Base-by-base conservation (phyloP, 345 rosid species). In the Syzygium grande region DNA sequence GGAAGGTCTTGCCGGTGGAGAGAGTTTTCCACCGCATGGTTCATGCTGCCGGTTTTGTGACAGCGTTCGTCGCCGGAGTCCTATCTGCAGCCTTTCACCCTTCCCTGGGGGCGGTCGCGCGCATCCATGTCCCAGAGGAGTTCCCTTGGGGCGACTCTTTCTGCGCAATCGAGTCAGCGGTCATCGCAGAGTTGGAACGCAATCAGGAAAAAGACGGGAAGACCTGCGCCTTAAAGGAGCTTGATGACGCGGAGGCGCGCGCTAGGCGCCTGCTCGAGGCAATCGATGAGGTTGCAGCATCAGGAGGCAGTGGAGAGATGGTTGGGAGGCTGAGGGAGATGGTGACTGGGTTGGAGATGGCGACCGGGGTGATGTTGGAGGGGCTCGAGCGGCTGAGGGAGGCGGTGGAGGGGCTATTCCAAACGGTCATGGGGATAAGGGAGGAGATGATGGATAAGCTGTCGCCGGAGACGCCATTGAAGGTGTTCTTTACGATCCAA, bases 341-440 rank as follows among this genome's bases (percentile, higher is more conserved):
- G 38, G 77, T 19, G 16, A 30, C 15, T 30, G 0, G 19, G 77
- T 14, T 63, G 38, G 1, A 63, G 1, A 29, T 6, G 34, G 77
- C 38, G 16, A 0, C 9, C 0, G 77, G 0, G 0, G 38, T 9
- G 77, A 30, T 29, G 30, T 16, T 0, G 77, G 2, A 63, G 38
- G 38, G 21, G 21, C 14, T n/a, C 6, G 1, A 58, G 29, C 73
- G 34, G 73, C 34, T 61, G 73, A 13, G 16, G 29, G 2, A 61
- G 73, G 34, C 17, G 3, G 30, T 61, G 34, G 0, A 61, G 7
- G 73, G 73, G 73, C 73, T 61, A 34, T 61, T 61, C 73, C 4
- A 1, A 61, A 61, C 19, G 34, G 34, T 61, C 9, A 61, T n/a
- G 34, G 34, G 27, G 17, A 13, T 61, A 61, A 61, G 34, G 73